A percentile compares a stretch with the other conserved stretches of the same genome.
phyloP scores from a whole-genome alignment of 2,329 filamentous ascomycete genomes.

The Ceratocystis colombiana region DNA sequence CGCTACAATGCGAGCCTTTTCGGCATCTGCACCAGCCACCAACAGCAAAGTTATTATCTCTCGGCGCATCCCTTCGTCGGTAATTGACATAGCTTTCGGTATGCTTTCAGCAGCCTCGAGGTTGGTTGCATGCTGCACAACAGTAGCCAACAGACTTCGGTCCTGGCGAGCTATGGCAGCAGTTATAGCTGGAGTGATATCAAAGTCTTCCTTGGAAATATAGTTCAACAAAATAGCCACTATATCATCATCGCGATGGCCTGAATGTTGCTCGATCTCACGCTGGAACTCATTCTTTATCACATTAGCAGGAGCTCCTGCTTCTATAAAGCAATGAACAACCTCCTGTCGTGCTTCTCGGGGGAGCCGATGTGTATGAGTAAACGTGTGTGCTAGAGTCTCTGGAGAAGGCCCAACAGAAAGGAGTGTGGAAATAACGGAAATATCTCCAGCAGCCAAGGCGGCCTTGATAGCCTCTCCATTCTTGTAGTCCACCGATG shows the following conservation, averaged over 20 bases:
- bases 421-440: slow-evolving; percentile 41
- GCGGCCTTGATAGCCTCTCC: slow-evolving; percentile 44
- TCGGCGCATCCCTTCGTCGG: slow-evolving; percentile 37
- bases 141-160: slow-evolving; percentile 36
- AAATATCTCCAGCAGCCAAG: slow-evolving; percentile 37
- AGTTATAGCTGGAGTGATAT: slow-evolving; percentile 41
- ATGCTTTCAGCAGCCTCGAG: slow-evolving; percentile 41
- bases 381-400: slow-evolving; percentile 42
- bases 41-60: slow-evolving; percentile 42
- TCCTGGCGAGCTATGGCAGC: slow-evolving; percentile 43
- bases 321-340: slow-evolving; percentile 41
- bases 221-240: slow-evolving; percentile 44
- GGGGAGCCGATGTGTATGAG: slow-evolving; percentile 38
- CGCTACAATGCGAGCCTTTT: slow-evolving; percentile 36
- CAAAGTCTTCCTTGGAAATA: slow-evolving; percentile 46
- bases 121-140: slow-evolving; percentile 40
- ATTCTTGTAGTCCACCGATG: slow-evolving; percentile 44
- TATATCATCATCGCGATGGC: slow-evolving; percentile 41
- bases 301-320: slow-evolving; percentile 39
- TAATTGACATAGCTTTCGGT: slow-evolving; percentile 39
- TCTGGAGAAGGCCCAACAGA: slow-evolving; percentile 39
- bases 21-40: slow-evolving; percentile 37
- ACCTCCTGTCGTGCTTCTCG: slow-evolving; percentile 39
- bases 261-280: slow-evolving; percentile 41
- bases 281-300: slow-evolving; percentile 44